Conservation (phyloP, 139 green algal species). For the Pedinophyceae sp. region DNA sequence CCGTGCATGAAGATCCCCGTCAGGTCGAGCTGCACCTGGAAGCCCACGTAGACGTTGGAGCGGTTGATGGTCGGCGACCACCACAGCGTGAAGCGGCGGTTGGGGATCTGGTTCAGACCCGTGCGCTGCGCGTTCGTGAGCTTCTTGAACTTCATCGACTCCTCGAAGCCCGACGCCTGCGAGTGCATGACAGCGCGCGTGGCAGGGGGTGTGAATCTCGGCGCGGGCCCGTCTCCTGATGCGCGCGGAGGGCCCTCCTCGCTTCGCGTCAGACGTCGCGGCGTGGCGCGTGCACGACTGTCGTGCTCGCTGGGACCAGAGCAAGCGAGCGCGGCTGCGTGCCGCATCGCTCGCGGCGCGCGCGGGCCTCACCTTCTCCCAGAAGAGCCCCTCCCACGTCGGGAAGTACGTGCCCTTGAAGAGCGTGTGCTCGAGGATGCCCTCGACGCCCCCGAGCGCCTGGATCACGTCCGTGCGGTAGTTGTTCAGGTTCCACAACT, state of each 20-base stretch:
- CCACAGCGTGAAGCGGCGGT: conserved; percentile 98
- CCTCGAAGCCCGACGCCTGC: conserved; percentile 48
- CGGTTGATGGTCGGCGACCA: conserved; percentile 99
- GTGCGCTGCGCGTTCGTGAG: conserved; percentile 95
- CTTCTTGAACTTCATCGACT: conserved; percentile 99
- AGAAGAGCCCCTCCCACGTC: conserved; percentile 99
- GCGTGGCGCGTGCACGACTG: no score
- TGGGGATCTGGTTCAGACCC: conserved; percentile 98
- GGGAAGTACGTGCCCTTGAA: conserved; percentile 99
- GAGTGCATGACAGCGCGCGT: no score
- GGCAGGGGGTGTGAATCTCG: no score
- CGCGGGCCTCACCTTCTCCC: conserved; percentile 97
- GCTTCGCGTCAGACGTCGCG: no score
- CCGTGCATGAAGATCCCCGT: conserved; percentile 99
- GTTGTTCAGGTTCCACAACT: conserved; percentile 99
- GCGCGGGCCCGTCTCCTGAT: no score
- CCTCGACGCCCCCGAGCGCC: conserved; percentile 94
- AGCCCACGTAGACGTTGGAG: conserved; percentile 98
- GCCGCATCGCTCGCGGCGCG: no score
- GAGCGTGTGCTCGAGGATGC: conserved; percentile 99
- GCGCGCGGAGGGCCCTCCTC: no score
- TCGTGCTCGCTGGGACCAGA: no score
- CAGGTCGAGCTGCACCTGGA: conserved; percentile 98
- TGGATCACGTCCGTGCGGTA: conserved; percentile 94
- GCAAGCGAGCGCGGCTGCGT: no score